Base-by-base conservation (phyloP, 2,329 filamentous ascomycete genomes). In the Sordariomycetes sp. region DNA sequence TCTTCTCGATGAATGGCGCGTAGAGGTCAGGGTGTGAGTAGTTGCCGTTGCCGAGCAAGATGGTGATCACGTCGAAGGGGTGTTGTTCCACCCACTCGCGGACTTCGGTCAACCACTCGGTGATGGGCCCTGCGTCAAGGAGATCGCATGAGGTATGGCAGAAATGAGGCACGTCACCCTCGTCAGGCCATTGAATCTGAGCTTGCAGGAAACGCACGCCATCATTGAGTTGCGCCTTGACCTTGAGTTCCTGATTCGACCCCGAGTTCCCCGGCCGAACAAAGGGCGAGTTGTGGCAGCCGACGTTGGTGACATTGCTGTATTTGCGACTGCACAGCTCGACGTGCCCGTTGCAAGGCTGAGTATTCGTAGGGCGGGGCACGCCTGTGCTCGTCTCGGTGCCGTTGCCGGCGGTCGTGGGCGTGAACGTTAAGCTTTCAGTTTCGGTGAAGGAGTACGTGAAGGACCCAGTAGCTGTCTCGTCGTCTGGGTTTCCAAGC, bases 121-220 rank as follows among this genome's bases (percentile, higher is more conserved):
- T 75, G 33, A 92, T 81, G 7, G 83, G 79, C 0, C 90, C 88
- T 3, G 74, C 84, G 45, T 94, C 80, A 21, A 94, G 72, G 4
- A 94, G 63, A 43, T 86, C 74, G 58, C 88, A 95, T 30, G 72
- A 79, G 2, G 83, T 85, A 55, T 95, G 88, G 58, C 88, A 95
- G 47, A 92, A 86, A 57, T 86, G 82, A 30, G 72, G 72, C 18
- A 53, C 58, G 2, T 62, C 63, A 24, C 54, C 60, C 43, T 71
- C 67, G 16, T 43, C 45, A 1, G 70, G 67, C 55, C 64, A 79
- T 39, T 79, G 75, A 34, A 79, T 78, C 53, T 80, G 75, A 4
- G 58, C 75, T 49, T 80, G 75, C 21, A 80, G 52, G 43, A 80
- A 70, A 17, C 76, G 74, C 24, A 83, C 61, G 20, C 86, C 86